Percentiles rank a stretch among this genome's conserved stretches.
Evolutionary conservation across 1,284 basidiomycete species (phyloP).

Genomic region (Sporisorium sorghi): DNA sequence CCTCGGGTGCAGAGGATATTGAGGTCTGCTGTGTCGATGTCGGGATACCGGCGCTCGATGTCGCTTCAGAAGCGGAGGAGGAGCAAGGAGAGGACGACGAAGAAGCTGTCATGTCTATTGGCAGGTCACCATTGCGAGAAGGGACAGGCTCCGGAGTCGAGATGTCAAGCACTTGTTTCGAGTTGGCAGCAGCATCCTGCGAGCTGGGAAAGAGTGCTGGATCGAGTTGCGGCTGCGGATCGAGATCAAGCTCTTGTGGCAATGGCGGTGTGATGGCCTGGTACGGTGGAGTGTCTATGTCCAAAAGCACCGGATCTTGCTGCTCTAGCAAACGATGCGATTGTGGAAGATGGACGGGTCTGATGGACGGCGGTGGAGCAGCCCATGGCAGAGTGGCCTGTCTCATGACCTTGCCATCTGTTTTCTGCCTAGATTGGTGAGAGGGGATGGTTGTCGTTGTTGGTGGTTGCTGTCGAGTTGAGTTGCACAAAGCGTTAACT

Average conservation of each 20-base stretch:
- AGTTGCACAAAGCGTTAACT: no score
- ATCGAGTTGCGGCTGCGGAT: constrained; percentile 11
- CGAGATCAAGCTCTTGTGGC: background rate
- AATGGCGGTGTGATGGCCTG: background rate
- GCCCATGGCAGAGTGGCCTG: constrained; percentile 43
- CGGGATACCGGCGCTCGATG: background rate
- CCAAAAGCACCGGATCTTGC: constrained; percentile 16
- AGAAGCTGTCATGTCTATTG: constrained; percentile 5
- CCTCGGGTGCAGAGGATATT: background rate
- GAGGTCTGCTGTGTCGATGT: constrained; percentile 18
- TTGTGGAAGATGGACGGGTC: background rate
- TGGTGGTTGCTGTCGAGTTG: background rate
- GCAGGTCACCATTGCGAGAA: background rate
- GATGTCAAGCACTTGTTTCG: constrained; percentile 5
- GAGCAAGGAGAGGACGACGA: constrained; percentile 6
- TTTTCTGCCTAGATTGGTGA: no score
- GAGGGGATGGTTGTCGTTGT: constrained; percentile 9
- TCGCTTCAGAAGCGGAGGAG: constrained; percentile 4
- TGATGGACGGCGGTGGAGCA: constrained; percentile 13
- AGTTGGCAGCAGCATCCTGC: background rate
- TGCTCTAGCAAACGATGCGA: background rate
- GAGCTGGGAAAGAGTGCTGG: constrained; percentile 17
- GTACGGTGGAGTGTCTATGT: constrained; percentile 12
- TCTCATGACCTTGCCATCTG: constrained; percentile 36
- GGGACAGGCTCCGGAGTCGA: constrained; percentile 10